A percentile compares a stretch with the other conserved stretches of the same genome.
Conservation (phyloP, 2,329 filamentous ascomycete species). For the Aspergillus fumigatiaffinis region DNA sequence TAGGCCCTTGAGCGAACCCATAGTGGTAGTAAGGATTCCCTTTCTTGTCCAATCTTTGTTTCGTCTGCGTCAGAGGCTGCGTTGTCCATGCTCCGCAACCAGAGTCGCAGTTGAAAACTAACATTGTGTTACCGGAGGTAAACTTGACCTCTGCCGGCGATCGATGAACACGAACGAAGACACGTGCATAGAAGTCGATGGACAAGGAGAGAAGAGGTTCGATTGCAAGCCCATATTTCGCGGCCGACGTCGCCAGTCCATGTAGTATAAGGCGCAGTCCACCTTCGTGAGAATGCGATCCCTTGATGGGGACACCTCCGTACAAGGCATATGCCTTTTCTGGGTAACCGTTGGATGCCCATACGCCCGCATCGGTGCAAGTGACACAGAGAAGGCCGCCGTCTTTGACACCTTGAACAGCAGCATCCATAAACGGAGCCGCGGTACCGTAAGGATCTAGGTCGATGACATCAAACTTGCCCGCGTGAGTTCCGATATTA, state of each 20-base stretch:
- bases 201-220: constrained; percentile 89
- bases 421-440: constrained; percentile 85
- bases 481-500: constrained; percentile 31
- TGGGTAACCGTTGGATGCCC: constrained; percentile 87
- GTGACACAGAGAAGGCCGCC: constrained; percentile 91
- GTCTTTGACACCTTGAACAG: constrained; percentile 80
- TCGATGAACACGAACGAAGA: constrained; percentile 79
- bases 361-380: constrained; percentile 93
- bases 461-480: constrained; percentile 89
- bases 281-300: constrained; percentile 79
- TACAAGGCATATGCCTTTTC: constrained; percentile 96
- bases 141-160: constrained; percentile 87
- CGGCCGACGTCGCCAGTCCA: constrained; percentile 73
- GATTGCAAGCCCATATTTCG: constrained; percentile 79
- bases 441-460: constrained; percentile 95
- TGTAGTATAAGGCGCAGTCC: constrained; percentile 84
- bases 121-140: constrained; percentile 83
- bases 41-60: constrained; percentile 64
- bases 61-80: constrained; percentile 71
- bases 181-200: constrained; percentile 89
- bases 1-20: constrained; percentile 67
- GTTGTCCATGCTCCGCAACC: constrained; percentile 91
- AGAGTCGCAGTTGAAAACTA: constrained; percentile 83
- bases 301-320: constrained; percentile 82
- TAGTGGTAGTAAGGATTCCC: constrained; percentile 74